phyloP scores from a whole-genome alignment of 306 rosid genomes.

The Prunus padus region DNA sequence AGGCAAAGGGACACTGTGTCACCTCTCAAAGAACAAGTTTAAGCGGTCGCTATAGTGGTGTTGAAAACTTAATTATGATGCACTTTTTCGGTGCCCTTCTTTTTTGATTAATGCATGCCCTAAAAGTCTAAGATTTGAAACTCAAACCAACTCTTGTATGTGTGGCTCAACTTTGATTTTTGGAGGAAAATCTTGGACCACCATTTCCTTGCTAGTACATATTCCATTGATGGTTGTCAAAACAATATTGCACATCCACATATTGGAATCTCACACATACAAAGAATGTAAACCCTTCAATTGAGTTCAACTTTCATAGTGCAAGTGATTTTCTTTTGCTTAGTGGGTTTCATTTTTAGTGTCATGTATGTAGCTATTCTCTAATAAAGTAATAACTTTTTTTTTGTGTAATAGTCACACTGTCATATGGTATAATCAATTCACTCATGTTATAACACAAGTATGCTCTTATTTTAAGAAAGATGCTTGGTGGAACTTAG shows the following conservation, averaged over 20 bases:
- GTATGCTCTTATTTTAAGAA: too few relatives aligned
- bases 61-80: background rate
- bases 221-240: background rate
- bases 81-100: background rate
- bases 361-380: background rate
- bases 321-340: background rate
- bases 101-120: background rate
- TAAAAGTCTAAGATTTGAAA: background rate
- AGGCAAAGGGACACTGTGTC: background rate
- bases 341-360: background rate
- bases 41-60: background rate
- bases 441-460: too few relatives aligned
- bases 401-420: too few relatives aligned
- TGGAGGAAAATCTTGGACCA: conserved; percentile 12
- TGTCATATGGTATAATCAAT: too few relatives aligned
- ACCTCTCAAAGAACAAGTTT: too few relatives aligned
- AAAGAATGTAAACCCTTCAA: background rate
- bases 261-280: background rate
- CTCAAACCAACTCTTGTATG: background rate
- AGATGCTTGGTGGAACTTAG: too few relatives aligned
- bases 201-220: background rate
- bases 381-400: too few relatives aligned
- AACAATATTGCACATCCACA: background rate
- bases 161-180: background rate
- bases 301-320: background rate